These are phyloP conservation scores for Gnomoniopsis smithogilvyi DNA, from an alignment of 2,329 filamentous ascomycete species.

Conservation along the genomic window DNA sequence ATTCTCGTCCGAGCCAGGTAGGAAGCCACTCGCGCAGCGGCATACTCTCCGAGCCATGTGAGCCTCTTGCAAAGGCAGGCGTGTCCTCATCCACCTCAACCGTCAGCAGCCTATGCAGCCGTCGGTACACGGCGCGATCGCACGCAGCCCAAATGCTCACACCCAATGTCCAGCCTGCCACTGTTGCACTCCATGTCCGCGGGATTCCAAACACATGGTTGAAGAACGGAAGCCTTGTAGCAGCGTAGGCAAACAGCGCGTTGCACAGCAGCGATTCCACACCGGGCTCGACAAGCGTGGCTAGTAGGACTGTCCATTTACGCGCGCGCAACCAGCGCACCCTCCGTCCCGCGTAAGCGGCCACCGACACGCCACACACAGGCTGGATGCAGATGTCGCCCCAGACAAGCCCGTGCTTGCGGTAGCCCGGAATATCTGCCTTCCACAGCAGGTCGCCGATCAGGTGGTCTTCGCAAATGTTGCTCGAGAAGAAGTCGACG, in stretches of 20 bases:
- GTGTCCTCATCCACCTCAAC: constrained; percentile 70
- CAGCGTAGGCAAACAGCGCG: constrained; percentile 72
- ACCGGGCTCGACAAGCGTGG: constrained; percentile 88
- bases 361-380: constrained; percentile 74
- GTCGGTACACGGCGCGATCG: constrained; percentile 71
- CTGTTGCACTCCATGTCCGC: constrained; percentile 66
- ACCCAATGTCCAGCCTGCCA: constrained; percentile 61
- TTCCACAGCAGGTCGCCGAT: constrained; percentile 92
- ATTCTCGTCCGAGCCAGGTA: constrained; percentile 83
- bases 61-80: constrained; percentile 65
- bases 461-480: constrained; percentile 96
- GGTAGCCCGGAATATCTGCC: constrained; percentile 58
- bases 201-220: constrained; percentile 48
- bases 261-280: constrained; percentile 87
- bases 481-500: constrained; percentile 89
- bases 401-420: constrained; percentile 79
- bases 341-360: constrained; percentile 74
- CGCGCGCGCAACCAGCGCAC: constrained; percentile 89
- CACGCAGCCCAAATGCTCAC: constrained; percentile 69
- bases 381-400: constrained; percentile 90
- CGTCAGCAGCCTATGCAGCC: constrained; percentile 69
- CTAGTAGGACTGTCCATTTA: constrained; percentile 88
- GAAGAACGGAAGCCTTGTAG: constrained; percentile 70
- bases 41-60: constrained; percentile 42
- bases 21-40: constrained; percentile 68